Conservation (phyloP, 768 basidiomycete genomes). For the Dioszegia hungarica region DNA sequence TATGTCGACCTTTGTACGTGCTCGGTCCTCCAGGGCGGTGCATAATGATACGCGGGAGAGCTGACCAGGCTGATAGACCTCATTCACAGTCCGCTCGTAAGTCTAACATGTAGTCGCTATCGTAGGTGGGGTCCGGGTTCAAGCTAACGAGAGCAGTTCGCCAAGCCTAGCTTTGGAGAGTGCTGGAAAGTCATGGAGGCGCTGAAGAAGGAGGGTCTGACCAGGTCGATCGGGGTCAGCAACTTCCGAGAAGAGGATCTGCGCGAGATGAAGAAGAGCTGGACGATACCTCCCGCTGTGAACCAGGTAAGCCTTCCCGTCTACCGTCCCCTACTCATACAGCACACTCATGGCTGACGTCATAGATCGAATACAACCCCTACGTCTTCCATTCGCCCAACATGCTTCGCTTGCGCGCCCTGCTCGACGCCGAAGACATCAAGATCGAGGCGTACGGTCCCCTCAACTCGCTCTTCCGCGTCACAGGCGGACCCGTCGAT, state of each 20-base stretch:
- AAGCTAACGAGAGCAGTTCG: neutral
- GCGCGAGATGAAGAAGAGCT: slow-evolving; percentile 38
- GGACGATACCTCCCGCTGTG: slow-evolving; percentile 44
- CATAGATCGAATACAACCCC: slow-evolving; percentile 52
- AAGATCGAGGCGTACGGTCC: slow-evolving; percentile 36
- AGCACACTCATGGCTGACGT: neutral
- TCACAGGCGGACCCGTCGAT: slow-evolving; percentile 22
- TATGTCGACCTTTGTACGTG: slow-evolving; percentile 50
- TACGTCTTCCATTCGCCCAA: slow-evolving; percentile 37
- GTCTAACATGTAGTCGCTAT: neutral
- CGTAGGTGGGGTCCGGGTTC: slow-evolving; percentile 35
- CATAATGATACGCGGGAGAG: neutral
- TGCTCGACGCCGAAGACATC: slow-evolving; percentile 43
- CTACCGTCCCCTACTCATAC: no score
- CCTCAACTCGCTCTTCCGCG: slow-evolving; percentile 23
- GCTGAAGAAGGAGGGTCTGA: slow-evolving; percentile 53
- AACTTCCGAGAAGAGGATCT: slow-evolving; percentile 50
- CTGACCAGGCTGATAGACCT: slow-evolving; percentile 52
- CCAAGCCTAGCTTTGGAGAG: slow-evolving; percentile 49
- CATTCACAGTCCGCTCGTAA: slow-evolving; percentile 49
- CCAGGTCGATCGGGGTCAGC: slow-evolving; percentile 51
- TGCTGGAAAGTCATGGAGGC: slow-evolving; percentile 64
- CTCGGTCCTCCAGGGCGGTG: neutral
- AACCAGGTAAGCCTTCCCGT: slow-evolving; percentile 45
- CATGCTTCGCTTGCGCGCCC: slow-evolving; percentile 33